These are phyloP conservation scores for Candida khao-thaluensis DNA, from an alignment of 805 yeast species.

Conservation along the genomic window DNA sequence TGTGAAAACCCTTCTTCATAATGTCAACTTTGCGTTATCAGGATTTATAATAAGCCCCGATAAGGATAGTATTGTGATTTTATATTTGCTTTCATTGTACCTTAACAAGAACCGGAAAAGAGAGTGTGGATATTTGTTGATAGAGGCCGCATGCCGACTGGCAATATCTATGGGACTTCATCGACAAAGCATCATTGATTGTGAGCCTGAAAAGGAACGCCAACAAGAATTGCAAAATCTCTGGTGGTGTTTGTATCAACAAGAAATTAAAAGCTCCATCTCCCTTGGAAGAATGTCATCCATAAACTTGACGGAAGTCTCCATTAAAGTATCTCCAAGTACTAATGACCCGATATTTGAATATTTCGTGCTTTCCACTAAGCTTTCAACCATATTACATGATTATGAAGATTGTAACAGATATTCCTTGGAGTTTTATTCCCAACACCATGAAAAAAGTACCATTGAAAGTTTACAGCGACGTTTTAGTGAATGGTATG, in stretches of 20 bases:
- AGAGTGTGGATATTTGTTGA: constrained; percentile 11
- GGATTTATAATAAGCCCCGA: constrained; percentile 3
- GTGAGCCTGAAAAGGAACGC: not conserved
- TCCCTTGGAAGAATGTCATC: constrained; percentile 8
- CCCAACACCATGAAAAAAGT: too few species aligned
- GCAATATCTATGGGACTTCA: constrained; percentile 10
- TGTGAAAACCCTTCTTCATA: not conserved
- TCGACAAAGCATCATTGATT: constrained; percentile 9
- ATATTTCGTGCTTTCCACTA: too few species aligned
- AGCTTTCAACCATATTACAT: too few species aligned
- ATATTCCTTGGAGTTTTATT: too few species aligned
- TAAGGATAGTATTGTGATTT: constrained; percentile 1
- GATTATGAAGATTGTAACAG: too few species aligned
- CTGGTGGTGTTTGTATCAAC: constrained; percentile 45
- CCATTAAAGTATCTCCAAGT: too few species aligned
- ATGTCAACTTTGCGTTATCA: not conserved
- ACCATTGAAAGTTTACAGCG: not conserved
- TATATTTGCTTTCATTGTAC: not conserved
- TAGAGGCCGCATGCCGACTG: constrained; percentile 6
- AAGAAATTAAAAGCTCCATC: constrained; percentile 22
- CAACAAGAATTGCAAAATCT: constrained; percentile 38
- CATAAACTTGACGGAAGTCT: not conserved
- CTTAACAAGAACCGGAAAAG: constrained; percentile 6
- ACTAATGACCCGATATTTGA: too few species aligned
- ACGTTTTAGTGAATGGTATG: not conserved